Conservation (phyloP, 2,329 filamentous ascomycete genomes). For the Fusarium albosuccineum region DNA sequence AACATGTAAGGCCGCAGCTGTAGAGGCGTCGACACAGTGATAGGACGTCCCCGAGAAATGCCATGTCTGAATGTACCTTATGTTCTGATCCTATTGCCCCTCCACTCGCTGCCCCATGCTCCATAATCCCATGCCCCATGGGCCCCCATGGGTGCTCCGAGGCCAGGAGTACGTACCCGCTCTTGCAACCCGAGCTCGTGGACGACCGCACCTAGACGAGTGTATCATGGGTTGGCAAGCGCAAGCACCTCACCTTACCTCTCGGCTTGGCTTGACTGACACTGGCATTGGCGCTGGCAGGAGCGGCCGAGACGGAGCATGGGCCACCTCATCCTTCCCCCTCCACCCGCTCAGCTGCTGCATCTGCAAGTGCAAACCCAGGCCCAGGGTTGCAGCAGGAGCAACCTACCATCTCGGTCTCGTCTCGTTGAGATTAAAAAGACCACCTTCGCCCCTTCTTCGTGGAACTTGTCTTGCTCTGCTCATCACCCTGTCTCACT, state of each 20-base stretch:
- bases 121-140: slow-evolving; percentile 39
- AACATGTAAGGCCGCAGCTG: slow-evolving; percentile 8
- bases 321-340: no score
- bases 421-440: slow-evolving; percentile 45
- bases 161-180: background rate
- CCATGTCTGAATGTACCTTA: background rate
- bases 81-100: slow-evolving; percentile 5
- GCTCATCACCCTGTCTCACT: slow-evolving; percentile 42
- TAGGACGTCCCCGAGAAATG: background rate
- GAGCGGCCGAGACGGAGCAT: background rate
- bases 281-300: no score
- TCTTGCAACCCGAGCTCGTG: no score
- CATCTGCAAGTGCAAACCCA: background rate
- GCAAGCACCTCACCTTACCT: background rate
- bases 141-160: slow-evolving; percentile 23
- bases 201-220: background rate
- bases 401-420: slow-evolving; percentile 8
- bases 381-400: background rate
- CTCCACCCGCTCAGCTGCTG: background rate
- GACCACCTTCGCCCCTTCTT: slow-evolving; percentile 37
- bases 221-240: slow-evolving; percentile 11
- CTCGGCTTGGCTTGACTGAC: slow-evolving; percentile 6
- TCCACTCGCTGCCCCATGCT: background rate
- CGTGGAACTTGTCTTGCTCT: slow-evolving; percentile 37
- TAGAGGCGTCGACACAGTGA: slow-evolving; percentile 4